These are phyloP conservation scores for Saccharata proteae DNA, from an alignment of 2,329 filamentous ascomycete species.

Conservation along the genomic window DNA sequence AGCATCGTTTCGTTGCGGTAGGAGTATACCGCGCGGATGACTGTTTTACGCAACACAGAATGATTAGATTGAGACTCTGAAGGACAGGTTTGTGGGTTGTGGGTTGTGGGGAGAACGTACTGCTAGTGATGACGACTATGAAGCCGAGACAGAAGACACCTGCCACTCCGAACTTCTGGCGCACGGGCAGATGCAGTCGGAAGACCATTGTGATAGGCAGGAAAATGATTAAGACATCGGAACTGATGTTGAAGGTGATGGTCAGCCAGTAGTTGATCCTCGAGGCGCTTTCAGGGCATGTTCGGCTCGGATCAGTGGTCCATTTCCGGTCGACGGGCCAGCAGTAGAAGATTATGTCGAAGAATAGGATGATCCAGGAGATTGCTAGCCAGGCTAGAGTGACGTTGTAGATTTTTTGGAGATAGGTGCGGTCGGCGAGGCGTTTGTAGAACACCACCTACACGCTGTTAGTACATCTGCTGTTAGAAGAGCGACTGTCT, in stretches of 20 bases:
- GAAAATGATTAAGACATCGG: slow-evolving; percentile 15
- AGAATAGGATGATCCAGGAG: slow-evolving; percentile 24
- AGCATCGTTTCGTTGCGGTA: slow-evolving; percentile 25
- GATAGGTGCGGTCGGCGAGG: slow-evolving; percentile 24
- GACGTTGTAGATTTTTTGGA: slow-evolving; percentile 27
- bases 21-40: slow-evolving; percentile 25
- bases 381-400: slow-evolving; percentile 19
- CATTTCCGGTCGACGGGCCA: slow-evolving; percentile 22
- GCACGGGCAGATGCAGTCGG: slow-evolving; percentile 22
- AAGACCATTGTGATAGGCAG: slow-evolving; percentile 25
- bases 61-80: too few relatives aligned
- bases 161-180: slow-evolving; percentile 22
- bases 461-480: not conserved
- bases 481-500: not conserved
- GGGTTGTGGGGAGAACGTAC: not conserved
- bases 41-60: too few relatives aligned
- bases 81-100: too few relatives aligned
- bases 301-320: slow-evolving; percentile 13
- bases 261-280: slow-evolving; percentile 9
- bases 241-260: slow-evolving; percentile 5
- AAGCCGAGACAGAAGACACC: slow-evolving; percentile 22
- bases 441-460: slow-evolving; percentile 27
- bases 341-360: slow-evolving; percentile 29
- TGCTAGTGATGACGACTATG: slow-evolving; percentile 21
- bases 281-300: slow-evolving; percentile 2